phyloP scores from a whole-genome alignment of 2,329 filamentous ascomycete species.

The Metarhizium brunneum region DNA sequence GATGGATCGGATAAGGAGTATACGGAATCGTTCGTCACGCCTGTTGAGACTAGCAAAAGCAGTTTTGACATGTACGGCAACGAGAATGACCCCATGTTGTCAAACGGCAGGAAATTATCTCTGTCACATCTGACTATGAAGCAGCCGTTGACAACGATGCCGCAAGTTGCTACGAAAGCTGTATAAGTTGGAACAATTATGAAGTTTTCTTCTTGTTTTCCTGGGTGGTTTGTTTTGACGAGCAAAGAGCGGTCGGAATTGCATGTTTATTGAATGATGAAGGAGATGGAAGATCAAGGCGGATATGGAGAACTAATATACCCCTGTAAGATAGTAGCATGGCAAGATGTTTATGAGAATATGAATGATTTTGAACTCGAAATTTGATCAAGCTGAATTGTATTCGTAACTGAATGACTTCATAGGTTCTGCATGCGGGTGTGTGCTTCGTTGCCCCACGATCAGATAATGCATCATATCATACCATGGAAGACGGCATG shows the following conservation, averaged over 20 bases:
- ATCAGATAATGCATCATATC: too few species aligned
- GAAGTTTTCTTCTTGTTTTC: too few species aligned
- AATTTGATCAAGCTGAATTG: neutral
- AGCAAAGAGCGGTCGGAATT: neutral
- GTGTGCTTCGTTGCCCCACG: too few species aligned
- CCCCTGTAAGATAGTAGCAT: neutral
- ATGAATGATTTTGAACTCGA: neutral
- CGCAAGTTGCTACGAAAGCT: constrained; percentile 15
- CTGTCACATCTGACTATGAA: constrained; percentile 49
- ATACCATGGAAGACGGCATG: too few species aligned
- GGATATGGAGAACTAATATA: neutral
- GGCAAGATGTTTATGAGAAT: neutral
- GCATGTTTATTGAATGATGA: neutral
- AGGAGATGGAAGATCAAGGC: neutral
- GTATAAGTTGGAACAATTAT: constrained; percentile 8
- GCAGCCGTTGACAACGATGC: constrained; percentile 12
- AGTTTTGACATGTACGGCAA: constrained; percentile 32
- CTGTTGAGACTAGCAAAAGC: constrained; percentile 33
- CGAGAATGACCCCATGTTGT: constrained; percentile 33
- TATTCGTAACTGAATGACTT: neutral
- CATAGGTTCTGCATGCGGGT: too few species aligned
- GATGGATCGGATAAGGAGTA: constrained; percentile 32
- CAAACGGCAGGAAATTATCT: constrained; percentile 54
- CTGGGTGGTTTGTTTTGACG: neutral
- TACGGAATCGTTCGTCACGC: constrained; percentile 43